A percentile compares a stretch with the other conserved stretches of the same genome.
These are phyloP conservation scores for Microcyclosporella mali DNA, from an alignment of 2,329 filamentous ascomycete genomes.

Conservation along the genomic window DNA sequence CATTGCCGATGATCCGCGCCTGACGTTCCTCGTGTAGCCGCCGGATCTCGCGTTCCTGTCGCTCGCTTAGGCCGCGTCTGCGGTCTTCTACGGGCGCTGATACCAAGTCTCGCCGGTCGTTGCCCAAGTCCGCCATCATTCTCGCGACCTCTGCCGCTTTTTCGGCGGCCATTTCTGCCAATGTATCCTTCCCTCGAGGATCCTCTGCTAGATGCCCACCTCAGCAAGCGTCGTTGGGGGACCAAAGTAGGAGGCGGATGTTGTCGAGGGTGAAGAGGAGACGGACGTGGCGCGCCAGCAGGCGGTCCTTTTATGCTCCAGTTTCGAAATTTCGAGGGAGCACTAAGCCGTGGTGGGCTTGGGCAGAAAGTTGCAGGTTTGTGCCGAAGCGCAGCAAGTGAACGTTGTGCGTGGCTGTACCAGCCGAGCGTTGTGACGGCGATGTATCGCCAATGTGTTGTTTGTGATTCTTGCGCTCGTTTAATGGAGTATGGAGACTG, in stretches of 20 bases:
- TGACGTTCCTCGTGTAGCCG: neutral
- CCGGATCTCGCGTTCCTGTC: neutral
- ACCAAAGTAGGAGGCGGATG: neutral
- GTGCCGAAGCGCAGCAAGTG: too few species aligned
- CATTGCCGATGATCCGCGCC: neutral
- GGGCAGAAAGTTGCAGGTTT: neutral
- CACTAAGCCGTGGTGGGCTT: neutral
- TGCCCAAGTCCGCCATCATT: slow-evolving; percentile 25
- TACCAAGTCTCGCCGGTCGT: slow-evolving; percentile 16
- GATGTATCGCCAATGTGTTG: too few species aligned
- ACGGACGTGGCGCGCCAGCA: neutral
- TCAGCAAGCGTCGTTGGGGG: neutral
- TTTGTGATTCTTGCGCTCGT: too few species aligned
- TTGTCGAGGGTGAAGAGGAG: neutral
- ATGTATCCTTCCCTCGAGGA: too few species aligned
- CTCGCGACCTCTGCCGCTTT: slow-evolving; percentile 5
- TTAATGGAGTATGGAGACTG: too few species aligned
- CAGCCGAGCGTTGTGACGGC: too few species aligned
- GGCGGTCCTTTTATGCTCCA: too few species aligned
- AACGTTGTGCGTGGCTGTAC: too few species aligned
- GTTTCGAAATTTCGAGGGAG: neutral
- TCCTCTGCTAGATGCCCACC: too few species aligned
- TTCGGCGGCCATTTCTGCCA: slow-evolving; percentile 11
- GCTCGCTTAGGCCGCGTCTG: neutral
- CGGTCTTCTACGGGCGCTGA: slow-evolving; percentile 13